phyloP scores from a whole-genome alignment of 352 stramenopile genomes.

The Pythium biforme region DNA sequence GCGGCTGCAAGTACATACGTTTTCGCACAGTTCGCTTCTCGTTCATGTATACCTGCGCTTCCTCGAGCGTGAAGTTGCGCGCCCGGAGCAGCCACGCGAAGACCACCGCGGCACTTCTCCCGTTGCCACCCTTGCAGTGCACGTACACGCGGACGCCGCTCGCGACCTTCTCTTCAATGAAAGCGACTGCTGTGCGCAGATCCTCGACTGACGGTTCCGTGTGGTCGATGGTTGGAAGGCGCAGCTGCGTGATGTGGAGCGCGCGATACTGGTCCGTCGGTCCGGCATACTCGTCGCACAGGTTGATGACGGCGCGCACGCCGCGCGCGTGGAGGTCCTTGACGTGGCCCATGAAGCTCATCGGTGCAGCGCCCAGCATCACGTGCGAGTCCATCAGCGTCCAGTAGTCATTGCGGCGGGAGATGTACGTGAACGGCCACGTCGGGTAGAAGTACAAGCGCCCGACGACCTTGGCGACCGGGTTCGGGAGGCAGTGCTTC shows the following conservation, averaged over 20 bases:
- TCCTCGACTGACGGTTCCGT: slow-evolving; percentile 70
- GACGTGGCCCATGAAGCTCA: slow-evolving; percentile 88
- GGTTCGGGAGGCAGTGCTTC: slow-evolving; percentile 80
- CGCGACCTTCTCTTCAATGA: slow-evolving; percentile 87
- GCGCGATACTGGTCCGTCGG: slow-evolving; percentile 86
- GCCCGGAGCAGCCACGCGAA: slow-evolving; percentile 90
- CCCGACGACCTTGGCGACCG: slow-evolving; percentile 74
- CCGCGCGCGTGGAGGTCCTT: slow-evolving; percentile 71
- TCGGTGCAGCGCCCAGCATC: slow-evolving; percentile 89
- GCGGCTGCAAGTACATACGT: slow-evolving; percentile 86
- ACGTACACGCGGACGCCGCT: slow-evolving; percentile 92
- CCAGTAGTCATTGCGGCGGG: slow-evolving; percentile 87
- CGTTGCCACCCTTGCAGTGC: slow-evolving; percentile 95
- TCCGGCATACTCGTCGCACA: slow-evolving; percentile 95
- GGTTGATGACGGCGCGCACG: slow-evolving; percentile 92
- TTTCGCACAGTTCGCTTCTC: slow-evolving; percentile 89
- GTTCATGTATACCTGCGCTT: slow-evolving; percentile 88
- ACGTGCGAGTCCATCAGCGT: slow-evolving; percentile 92
- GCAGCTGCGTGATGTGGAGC: slow-evolving; percentile 87
- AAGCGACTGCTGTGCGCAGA: slow-evolving; percentile 76
- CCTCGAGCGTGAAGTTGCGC: slow-evolving; percentile 66
- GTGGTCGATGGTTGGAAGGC: slow-evolving; percentile 90
- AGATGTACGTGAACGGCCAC: slow-evolving; percentile 89
- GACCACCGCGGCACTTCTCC: slow-evolving; percentile 89
- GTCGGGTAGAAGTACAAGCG: slow-evolving; percentile 92